Evolutionary conservation across 2,329 filamentous ascomycete species (phyloP).

Genomic region (Microcyclospora pomicola): DNA sequence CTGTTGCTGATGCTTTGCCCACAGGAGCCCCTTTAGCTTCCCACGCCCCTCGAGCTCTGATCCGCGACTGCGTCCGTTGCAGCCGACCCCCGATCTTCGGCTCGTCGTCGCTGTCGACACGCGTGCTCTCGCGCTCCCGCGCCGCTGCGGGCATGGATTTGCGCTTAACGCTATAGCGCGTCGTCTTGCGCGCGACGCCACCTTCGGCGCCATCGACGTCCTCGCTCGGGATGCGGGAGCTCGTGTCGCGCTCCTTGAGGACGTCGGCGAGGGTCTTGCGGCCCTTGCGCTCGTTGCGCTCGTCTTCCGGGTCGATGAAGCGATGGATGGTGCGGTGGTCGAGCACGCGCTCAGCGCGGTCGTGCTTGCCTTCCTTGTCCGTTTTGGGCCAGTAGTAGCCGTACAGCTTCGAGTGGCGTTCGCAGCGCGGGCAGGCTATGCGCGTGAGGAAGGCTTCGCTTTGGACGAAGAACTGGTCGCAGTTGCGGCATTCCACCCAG

Average conservation of each 20-base stretch:
- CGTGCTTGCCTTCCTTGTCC: slow-evolving; percentile 58
- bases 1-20: too few relatives aligned
- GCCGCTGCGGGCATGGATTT: too few relatives aligned
- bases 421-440: slow-evolving; percentile 78
- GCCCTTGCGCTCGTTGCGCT: slow-evolving; percentile 21
- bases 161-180: too few relatives aligned
- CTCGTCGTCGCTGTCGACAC: too few relatives aligned
- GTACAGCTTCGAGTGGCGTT: slow-evolving; percentile 89
- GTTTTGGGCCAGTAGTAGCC: slow-evolving; percentile 96
- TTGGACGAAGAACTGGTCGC: slow-evolving; percentile 71
- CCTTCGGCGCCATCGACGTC: too few relatives aligned
- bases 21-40: too few relatives aligned
- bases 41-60: too few relatives aligned
- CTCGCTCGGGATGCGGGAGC: too few relatives aligned
- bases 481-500: slow-evolving; percentile 85
- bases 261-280: slow-evolving; percentile 19
- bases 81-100: too few relatives aligned
- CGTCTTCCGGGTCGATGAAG: slow-evolving; percentile 49
- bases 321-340: slow-evolving; percentile 83
- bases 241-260: slow-evolving; percentile 12
- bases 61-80: too few relatives aligned
- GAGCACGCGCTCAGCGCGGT: slow-evolving; percentile 54
- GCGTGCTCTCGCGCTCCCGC: too few relatives aligned
- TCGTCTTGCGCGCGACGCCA: too few relatives aligned
- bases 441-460: slow-evolving; percentile 75